Evolutionary conservation across 257 asterid genomes (phyloP), one percentile per base, ranked within the genome.

Genomic region (Primulina eburnea): DNA sequence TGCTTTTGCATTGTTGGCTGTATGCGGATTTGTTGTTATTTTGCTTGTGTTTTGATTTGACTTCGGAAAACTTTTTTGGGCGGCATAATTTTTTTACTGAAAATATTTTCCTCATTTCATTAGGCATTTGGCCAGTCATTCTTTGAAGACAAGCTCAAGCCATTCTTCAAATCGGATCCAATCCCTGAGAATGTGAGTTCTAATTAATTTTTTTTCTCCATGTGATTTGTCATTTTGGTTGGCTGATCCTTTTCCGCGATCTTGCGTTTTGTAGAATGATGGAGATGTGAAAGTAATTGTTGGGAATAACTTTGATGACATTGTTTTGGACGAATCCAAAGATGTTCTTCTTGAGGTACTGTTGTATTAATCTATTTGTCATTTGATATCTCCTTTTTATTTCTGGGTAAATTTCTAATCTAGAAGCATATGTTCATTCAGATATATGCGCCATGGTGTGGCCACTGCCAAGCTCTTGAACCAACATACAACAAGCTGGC

Each of bases 361-460:
- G 8, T 37, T 38, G 26, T 12, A 56, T 76, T 32, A 71, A 64
- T 11, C 18, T 35, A 1, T 50, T 0, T 14, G 14, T 11, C 9
- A 35, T 75, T 57, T 6, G 62, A 6, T n/a, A 17, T 4, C 4
- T 35, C 33, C 18, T 62, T 63, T 37, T 47, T 40, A 47, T 57
- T 30, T 28, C 38, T 38, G 1, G 67, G 63, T 60, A 12, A 62
- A 18, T 24, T 69, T 40, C 64, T 69, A 50, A 62, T 58, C 65
- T 64, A 28, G 21, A 43, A n/a, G 30, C 72, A n/a, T 43, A 30
- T 58, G 24, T 65, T 37, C 18, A 20, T 76, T 65, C 76, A 94
- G 97, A 70, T 94, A 64, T 94, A 89, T 60, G 97, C 98, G 58
- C 99, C 99, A 30, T 94, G 99, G 99, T 94, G 99, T 64, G 96